A percentile compares a stretch with the other conserved stretches of the same genome.
Evolutionary conservation across 352 stramenopile genomes (phyloP).

Genomic region (Pythium biforme): DNA sequence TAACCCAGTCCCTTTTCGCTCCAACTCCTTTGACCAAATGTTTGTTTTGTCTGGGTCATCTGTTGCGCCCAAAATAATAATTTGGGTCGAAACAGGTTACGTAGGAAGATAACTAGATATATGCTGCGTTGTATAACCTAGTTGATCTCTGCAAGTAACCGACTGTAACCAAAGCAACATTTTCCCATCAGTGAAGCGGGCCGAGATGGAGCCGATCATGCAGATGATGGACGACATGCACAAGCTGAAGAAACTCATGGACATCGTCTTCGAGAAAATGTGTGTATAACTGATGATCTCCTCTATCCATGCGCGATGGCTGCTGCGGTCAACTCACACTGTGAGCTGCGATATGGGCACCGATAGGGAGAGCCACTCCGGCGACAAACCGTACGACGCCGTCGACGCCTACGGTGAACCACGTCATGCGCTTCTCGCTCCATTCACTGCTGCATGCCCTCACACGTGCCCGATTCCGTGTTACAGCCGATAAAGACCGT

Average conservation of each 20-base stretch:
- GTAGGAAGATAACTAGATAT: not conserved
- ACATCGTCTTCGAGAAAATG: slow-evolving; percentile 86
- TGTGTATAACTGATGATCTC: slow-evolving; percentile 27
- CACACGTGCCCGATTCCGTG: not conserved
- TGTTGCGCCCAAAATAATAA: not conserved
- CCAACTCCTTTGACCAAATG: not conserved
- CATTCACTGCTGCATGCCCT: not conserved
- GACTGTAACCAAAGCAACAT: not conserved
- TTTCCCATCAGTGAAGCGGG: not conserved
- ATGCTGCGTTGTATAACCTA: no score
- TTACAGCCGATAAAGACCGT: slow-evolving; percentile 79
- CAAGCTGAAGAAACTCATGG: slow-evolving; percentile 92
- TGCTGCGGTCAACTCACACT: not conserved
- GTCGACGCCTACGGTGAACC: slow-evolving; percentile 80
- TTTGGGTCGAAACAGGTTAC: not conserved
- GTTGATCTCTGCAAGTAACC: not conserved
- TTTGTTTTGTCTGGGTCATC: no score
- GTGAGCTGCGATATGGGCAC: not conserved
- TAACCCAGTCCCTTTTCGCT: no score
- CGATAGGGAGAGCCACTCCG: slow-evolving; percentile 51
- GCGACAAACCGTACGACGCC: slow-evolving; percentile 61
- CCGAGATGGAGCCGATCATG: slow-evolving; percentile 85
- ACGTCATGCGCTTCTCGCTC: not conserved
- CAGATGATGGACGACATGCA: slow-evolving; percentile 91
- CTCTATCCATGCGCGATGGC: not conserved